Evolutionary conservation across 139 green algal genomes (phyloP).

Genomic region (Volvox reticuliferus): DNA sequence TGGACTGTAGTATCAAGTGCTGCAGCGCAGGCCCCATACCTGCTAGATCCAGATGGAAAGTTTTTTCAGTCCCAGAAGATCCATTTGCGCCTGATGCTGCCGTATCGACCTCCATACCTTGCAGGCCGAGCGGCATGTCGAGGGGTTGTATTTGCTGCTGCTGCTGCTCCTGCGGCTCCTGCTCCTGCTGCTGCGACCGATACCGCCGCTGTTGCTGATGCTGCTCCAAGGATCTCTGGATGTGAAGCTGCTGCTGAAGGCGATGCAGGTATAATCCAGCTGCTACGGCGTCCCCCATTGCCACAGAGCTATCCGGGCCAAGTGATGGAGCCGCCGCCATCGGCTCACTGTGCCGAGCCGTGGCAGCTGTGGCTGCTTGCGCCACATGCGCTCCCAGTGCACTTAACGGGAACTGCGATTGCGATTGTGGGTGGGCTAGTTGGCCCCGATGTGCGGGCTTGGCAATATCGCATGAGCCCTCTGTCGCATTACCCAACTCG

Average conservation of each 20-base stretch:
- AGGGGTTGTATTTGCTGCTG: neutral
- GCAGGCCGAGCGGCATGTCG: no score
- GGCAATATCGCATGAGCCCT: no score
- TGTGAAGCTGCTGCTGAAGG: neutral
- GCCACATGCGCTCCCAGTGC: neutral
- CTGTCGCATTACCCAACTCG: no score
- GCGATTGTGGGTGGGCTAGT: neutral
- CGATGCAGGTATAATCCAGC: neutral
- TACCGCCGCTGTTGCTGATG: neutral
- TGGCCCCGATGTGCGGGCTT: no score
- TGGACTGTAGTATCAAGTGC: constrained; percentile 8
- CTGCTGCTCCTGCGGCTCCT: neutral
- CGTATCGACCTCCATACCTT: no score
- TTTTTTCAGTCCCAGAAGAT: no score
- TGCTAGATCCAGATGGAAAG: neutral
- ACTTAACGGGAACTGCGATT: neutral
- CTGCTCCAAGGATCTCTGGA: neutral
- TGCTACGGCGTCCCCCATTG: neutral
- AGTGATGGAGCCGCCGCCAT: neutral
- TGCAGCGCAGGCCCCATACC: constrained; percentile 14
- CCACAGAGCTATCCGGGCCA: neutral
- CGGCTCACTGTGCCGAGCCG: neutral
- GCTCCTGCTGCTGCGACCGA: neutral
- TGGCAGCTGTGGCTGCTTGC: neutral
- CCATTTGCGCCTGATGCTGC: no score